Percentiles rank a stretch among this genome's conserved stretches.
These are phyloP conservation scores for Neurospora hispaniola DNA, from an alignment of 495 filamentous ascomycete species.

Conservation along the genomic window DNA sequence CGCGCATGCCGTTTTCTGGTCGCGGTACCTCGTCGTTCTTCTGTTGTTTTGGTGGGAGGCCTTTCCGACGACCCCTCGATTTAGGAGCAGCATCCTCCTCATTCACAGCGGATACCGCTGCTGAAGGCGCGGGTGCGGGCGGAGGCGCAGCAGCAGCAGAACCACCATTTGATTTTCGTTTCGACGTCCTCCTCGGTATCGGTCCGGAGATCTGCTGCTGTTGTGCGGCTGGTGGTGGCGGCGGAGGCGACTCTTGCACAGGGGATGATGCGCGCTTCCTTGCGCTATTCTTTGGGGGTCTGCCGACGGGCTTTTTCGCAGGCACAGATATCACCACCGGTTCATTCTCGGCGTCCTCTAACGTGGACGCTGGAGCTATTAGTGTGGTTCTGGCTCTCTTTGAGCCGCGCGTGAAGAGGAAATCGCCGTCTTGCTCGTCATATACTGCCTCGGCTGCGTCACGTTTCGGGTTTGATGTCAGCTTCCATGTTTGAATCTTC, in stretches of 20 bases:
- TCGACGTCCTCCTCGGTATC: conserved; percentile 33
- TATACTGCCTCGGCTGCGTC: conserved; percentile 36
- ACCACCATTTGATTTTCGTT: conserved; percentile 21
- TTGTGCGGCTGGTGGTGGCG: conserved; percentile 9
- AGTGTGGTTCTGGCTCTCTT: conserved; percentile 38
- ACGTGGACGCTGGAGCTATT: conserved; percentile 26
- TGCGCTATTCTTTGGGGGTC: conserved; percentile 29
- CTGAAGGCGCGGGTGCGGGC: conserved; percentile 4
- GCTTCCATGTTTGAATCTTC: conserved; percentile 4
- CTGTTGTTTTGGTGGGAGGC: conserved; percentile 7
- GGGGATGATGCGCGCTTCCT: conserved; percentile 29
- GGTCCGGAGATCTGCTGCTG: conserved; percentile 10
- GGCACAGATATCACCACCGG: conserved; percentile 28
- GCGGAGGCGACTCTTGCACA: conserved; percentile 9
- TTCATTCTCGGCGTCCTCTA: conserved; percentile 29
- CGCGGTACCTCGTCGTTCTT: conserved; percentile 13
- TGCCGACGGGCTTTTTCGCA: conserved; percentile 28
- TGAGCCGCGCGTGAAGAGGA: conserved; percentile 48
- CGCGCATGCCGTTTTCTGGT: not conserved
- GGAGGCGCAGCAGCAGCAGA: not conserved
- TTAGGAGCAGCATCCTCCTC: conserved; percentile 14
- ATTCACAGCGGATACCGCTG: not conserved
- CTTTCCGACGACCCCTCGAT: conserved; percentile 15
- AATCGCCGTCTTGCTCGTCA: conserved; percentile 56
- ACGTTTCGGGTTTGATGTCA: conserved; percentile 3